phyloP scores from a whole-genome alignment of 805 yeast genomes.

The Saccharomyces kudriavzevii region DNA sequence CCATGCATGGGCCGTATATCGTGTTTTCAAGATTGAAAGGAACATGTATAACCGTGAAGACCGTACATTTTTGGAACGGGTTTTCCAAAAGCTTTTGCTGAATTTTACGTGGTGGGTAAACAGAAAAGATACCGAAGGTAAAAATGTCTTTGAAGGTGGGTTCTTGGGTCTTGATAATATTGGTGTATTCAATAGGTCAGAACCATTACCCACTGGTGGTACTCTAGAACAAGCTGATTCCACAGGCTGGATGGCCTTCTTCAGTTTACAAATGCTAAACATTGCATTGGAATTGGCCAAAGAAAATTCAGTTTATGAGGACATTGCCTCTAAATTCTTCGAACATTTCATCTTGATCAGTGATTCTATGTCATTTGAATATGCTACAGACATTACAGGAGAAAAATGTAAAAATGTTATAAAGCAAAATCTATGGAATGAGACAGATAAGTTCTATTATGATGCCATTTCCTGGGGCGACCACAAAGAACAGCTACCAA shows the following conservation, averaged over 20 bases:
- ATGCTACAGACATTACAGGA: slow-evolving; percentile 22
- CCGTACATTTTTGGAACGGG: slow-evolving; percentile 74
- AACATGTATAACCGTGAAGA: slow-evolving; percentile 80
- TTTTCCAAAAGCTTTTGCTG: slow-evolving; percentile 79
- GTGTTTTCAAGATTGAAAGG: slow-evolving; percentile 81
- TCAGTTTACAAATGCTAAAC: slow-evolving; percentile 81
- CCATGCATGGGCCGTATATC: slow-evolving; percentile 90
- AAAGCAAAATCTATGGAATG: slow-evolving; percentile 78
- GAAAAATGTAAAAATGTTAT: slow-evolving; percentile 35
- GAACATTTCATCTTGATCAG: slow-evolving; percentile 89
- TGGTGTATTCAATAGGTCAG: slow-evolving; percentile 87
- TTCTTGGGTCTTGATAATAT: slow-evolving; percentile 88
- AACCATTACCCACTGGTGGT: slow-evolving; percentile 90
- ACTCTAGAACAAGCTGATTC: slow-evolving; percentile 88
- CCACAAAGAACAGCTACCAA: slow-evolving; percentile 63
- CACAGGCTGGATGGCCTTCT: slow-evolving; percentile 97
- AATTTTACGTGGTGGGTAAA: slow-evolving; percentile 98
- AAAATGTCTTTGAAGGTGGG: slow-evolving; percentile 90
- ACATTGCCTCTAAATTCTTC: slow-evolving; percentile 87
- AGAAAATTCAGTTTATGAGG: slow-evolving; percentile 78
- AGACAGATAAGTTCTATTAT: slow-evolving; percentile 77
- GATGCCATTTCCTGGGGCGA: slow-evolving; percentile 84
- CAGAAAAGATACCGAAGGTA: slow-evolving; percentile 78
- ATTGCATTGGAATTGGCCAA: slow-evolving; percentile 87
- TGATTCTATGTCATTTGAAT: slow-evolving; percentile 79